These are phyloP conservation scores for Xylariales sp. DNA, from an alignment of 2,329 filamentous ascomycete genomes.

Conservation along the genomic window DNA sequence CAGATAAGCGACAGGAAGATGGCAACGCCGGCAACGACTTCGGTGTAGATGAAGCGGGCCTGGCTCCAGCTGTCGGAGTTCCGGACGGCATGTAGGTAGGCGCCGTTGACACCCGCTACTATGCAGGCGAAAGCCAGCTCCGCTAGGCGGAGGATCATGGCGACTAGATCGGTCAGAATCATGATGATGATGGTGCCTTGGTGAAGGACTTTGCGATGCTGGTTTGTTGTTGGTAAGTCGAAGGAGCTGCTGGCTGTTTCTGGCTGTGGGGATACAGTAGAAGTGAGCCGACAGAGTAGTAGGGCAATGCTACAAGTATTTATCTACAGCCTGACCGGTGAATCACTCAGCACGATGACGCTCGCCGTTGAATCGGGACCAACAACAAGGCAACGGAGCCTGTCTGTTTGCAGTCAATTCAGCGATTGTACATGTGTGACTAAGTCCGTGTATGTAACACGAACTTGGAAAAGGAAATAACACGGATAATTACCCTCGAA, in stretches of 20 bases:
- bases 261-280: background rate
- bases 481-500: no score
- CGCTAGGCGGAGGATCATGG: constrained; percentile 53
- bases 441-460: no score
- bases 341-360: no score
- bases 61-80: constrained; percentile 46
- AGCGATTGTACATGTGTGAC: no score
- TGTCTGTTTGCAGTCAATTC: no score
- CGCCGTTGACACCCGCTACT: constrained; percentile 64
- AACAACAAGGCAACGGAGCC: no score
- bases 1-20: constrained; percentile 67
- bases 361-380: no score
- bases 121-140: constrained; percentile 69
- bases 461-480: no score
- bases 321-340: background rate
- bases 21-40: constrained; percentile 64
- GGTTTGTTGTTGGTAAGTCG: background rate
- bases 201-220: background rate
- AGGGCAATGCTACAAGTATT: constrained; percentile 4
- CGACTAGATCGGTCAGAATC: constrained; percentile 31
- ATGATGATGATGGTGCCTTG: constrained; percentile 1
- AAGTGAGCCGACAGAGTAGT: background rate
- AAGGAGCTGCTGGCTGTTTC: background rate
- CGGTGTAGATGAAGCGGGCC: constrained; percentile 69
- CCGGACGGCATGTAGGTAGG: constrained; percentile 53